These are phyloP conservation scores for Petrea volubilis DNA, from an alignment of 257 asterid species.

Conservation along the genomic window DNA sequence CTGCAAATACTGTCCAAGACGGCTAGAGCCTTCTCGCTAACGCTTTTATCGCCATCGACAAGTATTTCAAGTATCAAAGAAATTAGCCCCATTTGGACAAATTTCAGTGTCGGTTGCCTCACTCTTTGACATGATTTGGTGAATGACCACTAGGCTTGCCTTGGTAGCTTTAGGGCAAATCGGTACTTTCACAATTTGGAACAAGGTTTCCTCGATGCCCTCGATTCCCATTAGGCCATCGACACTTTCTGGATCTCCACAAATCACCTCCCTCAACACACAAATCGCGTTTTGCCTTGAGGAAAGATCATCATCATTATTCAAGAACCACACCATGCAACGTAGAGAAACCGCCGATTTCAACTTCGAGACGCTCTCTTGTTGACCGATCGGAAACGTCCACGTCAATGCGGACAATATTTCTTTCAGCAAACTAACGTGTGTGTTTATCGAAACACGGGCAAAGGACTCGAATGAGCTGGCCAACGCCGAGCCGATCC, in stretches of 20 bases:
- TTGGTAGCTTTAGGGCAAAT: constrained; percentile 66
- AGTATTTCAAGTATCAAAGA: constrained; percentile 63
- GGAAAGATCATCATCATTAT: constrained; percentile 46
- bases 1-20: constrained; percentile 55
- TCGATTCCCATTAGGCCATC: constrained; percentile 34
- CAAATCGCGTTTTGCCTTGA: constrained; percentile 47
- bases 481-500: constrained; percentile 47
- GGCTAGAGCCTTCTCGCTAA: constrained; percentile 53
- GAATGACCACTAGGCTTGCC: constrained; percentile 53
- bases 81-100: constrained; percentile 53
- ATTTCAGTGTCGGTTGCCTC: constrained; percentile 14
- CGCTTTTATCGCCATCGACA: constrained; percentile 58
- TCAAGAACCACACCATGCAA: constrained; percentile 54
- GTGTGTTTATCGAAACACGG: constrained; percentile 5
- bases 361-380: constrained; percentile 49
- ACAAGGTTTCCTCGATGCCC: constrained; percentile 46
- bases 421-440: constrained; percentile 38
- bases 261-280: constrained; percentile 49
- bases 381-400: constrained; percentile 52
- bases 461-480: constrained; percentile 53
- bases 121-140: constrained; percentile 33
- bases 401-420: constrained; percentile 57
- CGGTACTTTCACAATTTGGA: constrained; percentile 50
- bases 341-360: constrained; percentile 48
- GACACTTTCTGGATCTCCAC: constrained; percentile 24